phyloP scores from a whole-genome alignment of 805 yeast genomes.

The Ogataea sp. region DNA sequence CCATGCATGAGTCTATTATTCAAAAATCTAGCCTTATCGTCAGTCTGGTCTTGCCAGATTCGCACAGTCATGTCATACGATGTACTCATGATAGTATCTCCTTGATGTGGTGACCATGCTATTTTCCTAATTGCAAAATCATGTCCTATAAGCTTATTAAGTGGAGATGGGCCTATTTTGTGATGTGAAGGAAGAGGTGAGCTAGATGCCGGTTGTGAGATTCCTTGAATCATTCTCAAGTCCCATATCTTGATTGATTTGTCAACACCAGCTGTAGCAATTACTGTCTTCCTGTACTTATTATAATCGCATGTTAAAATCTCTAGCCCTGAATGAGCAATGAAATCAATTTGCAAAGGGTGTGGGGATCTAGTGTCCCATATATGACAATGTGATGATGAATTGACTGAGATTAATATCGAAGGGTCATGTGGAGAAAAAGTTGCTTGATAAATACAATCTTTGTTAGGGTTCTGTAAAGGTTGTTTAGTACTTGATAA shows the following conservation, averaged over 20 bases:
- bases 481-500: slow-evolving; percentile 28
- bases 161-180: slow-evolving; percentile 53
- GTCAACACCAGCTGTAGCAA: slow-evolving; percentile 93
- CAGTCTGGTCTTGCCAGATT: slow-evolving; percentile 74
- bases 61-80: slow-evolving; percentile 91
- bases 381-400: slow-evolving; percentile 62
- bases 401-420: slow-evolving; percentile 60
- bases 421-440: slow-evolving; percentile 83
- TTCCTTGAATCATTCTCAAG: slow-evolving; percentile 51
- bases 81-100: slow-evolving; percentile 61
- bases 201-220: slow-evolving; percentile 24
- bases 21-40: slow-evolving; percentile 43
- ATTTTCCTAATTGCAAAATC: slow-evolving; percentile 81
- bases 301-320: slow-evolving; percentile 82
- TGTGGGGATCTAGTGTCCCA: slow-evolving; percentile 75
- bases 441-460: slow-evolving; percentile 71
- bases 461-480: slow-evolving; percentile 26
- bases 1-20: slow-evolving; percentile 40
- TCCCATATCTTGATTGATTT: slow-evolving; percentile 84
- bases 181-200: slow-evolving; percentile 33
- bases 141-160: slow-evolving; percentile 77
- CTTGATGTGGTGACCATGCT: slow-evolving; percentile 83
- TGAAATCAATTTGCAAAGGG: slow-evolving; percentile 50
- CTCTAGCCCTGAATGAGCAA: slow-evolving; percentile 78
- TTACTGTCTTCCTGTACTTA: slow-evolving; percentile 69